Base-by-base conservation (phyloP, 2,329 filamentous ascomycete genomes). In the Cephalotrichum gorgonifer region DNA sequence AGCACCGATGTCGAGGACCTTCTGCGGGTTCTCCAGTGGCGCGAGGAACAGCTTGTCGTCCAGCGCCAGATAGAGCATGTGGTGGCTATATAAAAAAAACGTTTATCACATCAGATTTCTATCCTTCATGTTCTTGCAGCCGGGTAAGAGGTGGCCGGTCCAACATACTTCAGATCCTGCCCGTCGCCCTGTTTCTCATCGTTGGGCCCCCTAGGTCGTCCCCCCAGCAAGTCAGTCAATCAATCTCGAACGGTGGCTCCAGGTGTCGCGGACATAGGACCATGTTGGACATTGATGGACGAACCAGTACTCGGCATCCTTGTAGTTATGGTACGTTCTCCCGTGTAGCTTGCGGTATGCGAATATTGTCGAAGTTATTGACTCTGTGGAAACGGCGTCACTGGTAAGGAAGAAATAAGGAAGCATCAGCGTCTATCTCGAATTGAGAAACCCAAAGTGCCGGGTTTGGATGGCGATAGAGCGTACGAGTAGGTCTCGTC, bases 1-100 rank as follows among this genome's bases (percentile, higher is more conserved):
- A 3, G 75, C 79, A 41, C 75, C 73, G 7, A 78, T 61, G 50
- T 76, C 73, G 25, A 78, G 58, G 1, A 55, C 47, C 27, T 46
- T 54, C 52, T 53, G 2, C 0, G n/a, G 8, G 0, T 3, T 2
- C 1, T 15, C 12, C 33, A 47, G 58, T 61, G 2, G 62, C 58
- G 6, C 55, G 39, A 33, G 22, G 25, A 35, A 23, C 22, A 43
- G 33, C 87, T 39, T 49, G 26, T 39, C 27, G n/a, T 54, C 54
- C 38, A 54, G 45, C 25, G 51, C 51, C 23, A 56, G 31, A 43
- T 44, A 51, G 23, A 55, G 35, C 30, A 51, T 51, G 26, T 55
- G 55, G 44, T 57, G 55, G 25, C 53, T 57, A 2, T n/a, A n/a
- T n/a, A n/a, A n/a, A 7, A 6, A 47, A 42, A n/a, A 30, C 38